Base-by-base conservation (phyloP, 345 rosid species). In the Linum tenue region DNA sequence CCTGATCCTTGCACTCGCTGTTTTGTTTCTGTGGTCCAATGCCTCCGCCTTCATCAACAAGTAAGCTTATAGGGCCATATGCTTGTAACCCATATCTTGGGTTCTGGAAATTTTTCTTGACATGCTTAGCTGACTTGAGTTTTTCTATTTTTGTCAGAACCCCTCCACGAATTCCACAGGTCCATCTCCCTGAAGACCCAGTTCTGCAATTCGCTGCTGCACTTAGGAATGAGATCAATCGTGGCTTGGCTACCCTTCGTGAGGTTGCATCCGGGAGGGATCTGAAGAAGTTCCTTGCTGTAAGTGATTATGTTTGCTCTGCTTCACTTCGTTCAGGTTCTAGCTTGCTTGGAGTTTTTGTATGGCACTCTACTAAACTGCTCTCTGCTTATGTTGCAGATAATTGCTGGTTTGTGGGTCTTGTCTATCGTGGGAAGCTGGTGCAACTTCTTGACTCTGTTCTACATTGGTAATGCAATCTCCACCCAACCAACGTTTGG, bases 191-290 rank as follows among this genome's bases (percentile, higher is more conserved):
- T 0, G 75, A 84, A 70, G 74, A 85, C 12, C 82, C 89, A 11
- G 83, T 90, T 72, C 66, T 88, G 38, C 82, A 86, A 80, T 66
- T 85, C 62, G 97, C 88, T n/a, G 73, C 82, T 74, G 92, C 79
- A 9, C 75, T 94, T 31, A 83, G 89, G 69, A 17, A 69, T 62
- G 99, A 94, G 77, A 73, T 84, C 73, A 92, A 92, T 63, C 71
- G 77, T 11, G 85, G 73, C 0, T 76, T 88, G 36, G 16, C 82
- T 14, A 70, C 80, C 58, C 79, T 92, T 66, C 79, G 84, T 60
- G 96, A 81, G 56, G 85, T 90, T 63, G 98, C 98, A 16, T 85
- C 96, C 14, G 98, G 98, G 72, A 86, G 83, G 63, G 97, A 92
- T 67, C 79, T 92, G 61, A 90, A 86, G 94, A 90, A 86, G 78